Evolutionary conservation across 2,329 filamentous ascomycete species (phyloP).

Genomic region (Alternaria burnsii): DNA sequence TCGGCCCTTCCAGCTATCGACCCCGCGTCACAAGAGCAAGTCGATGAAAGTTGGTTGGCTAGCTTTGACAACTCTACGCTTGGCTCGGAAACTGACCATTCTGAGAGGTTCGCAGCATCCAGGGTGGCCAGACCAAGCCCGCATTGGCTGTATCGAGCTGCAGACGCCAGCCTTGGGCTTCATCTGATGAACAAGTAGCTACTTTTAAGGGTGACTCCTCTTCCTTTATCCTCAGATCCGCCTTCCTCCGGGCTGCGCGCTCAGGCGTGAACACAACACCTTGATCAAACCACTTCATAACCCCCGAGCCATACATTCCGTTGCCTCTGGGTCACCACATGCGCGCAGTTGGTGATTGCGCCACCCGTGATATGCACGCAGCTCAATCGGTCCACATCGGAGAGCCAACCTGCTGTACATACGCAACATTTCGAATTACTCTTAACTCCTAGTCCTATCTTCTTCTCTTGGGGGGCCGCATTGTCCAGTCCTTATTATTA

Average conservation of each 20-base stretch:
- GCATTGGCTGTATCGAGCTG: slow-evolving; percentile 24
- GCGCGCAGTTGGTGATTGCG: slow-evolving; percentile 13
- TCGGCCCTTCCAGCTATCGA: slow-evolving; percentile 14
- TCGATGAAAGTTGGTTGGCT: slow-evolving; percentile 21
- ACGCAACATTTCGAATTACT: slow-evolving; percentile 2
- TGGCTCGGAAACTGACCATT: slow-evolving; percentile 18
- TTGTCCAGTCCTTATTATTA: slow-evolving; percentile 6
- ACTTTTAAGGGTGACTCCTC: slow-evolving; percentile 10
- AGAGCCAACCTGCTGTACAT: slow-evolving; percentile 9
- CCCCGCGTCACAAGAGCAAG: slow-evolving; percentile 34
- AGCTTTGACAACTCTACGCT: slow-evolving; percentile 20
- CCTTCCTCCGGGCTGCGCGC: slow-evolving; percentile 4
- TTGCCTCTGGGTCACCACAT: slow-evolving; percentile 12
- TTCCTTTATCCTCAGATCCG: slow-evolving; percentile 7
- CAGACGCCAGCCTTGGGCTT: slow-evolving; percentile 25
- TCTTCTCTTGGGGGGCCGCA: background rate
- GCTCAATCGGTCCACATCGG: slow-evolving; percentile 22
- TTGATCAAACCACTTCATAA: slow-evolving; percentile 1
- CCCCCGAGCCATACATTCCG: slow-evolving; percentile 7
- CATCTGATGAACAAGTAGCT: slow-evolving; percentile 23
- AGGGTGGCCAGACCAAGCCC: slow-evolving; percentile 18
- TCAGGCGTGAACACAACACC: slow-evolving; percentile 14
- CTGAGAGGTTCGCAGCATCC: slow-evolving; percentile 17
- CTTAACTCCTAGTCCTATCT: background rate
- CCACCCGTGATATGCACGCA: slow-evolving; percentile 21